A percentile compares a stretch with the other conserved stretches of the same genome.
phyloP scores from a whole-genome alignment of 2,329 filamentous ascomycete genomes.

The Apiospora rasikravindrae region DNA sequence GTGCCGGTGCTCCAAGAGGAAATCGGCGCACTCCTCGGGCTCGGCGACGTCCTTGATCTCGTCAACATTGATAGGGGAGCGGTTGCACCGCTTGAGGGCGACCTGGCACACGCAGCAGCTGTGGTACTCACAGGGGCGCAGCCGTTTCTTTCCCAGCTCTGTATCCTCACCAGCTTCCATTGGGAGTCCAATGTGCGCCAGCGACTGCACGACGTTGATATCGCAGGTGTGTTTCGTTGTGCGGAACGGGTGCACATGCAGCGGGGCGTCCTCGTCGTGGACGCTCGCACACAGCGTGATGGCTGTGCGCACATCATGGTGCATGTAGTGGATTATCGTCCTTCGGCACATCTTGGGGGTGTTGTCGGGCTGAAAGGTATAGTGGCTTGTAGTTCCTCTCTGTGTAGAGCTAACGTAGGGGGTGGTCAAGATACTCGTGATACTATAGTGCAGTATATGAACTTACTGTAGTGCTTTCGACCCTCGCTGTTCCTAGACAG shows the following conservation, averaged over 20 bases:
- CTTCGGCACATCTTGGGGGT: slow-evolving; percentile 31
- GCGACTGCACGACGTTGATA: background rate
- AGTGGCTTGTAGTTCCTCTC: background rate
- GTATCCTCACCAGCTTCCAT: background rate
- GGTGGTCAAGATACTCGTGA: background rate
- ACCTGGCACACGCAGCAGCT: slow-evolving; percentile 29
- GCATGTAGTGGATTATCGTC: slow-evolving; percentile 33
- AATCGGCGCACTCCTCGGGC: slow-evolving; percentile 30
- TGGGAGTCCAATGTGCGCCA: background rate
- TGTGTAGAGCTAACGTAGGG: background rate
- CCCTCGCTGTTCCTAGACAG: background rate
- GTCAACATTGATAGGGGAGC: background rate
- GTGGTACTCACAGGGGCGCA: slow-evolving; percentile 30
- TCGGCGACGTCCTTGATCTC: background rate
- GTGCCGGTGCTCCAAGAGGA: slow-evolving; percentile 31
- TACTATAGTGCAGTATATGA: background rate
- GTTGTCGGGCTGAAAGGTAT: background rate
- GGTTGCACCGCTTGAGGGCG: background rate
- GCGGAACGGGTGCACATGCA: slow-evolving; percentile 27
- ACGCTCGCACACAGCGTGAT: slow-evolving; percentile 28
- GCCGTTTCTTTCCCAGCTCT: background rate
- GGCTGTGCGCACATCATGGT: slow-evolving; percentile 34
- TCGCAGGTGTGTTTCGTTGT: slow-evolving; percentile 34
- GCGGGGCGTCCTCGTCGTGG: background rate
- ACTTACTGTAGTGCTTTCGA: background rate